Evolutionary conservation across 805 yeast species (phyloP).

Genomic region (Cyberlindnera xylosilytica): DNA sequence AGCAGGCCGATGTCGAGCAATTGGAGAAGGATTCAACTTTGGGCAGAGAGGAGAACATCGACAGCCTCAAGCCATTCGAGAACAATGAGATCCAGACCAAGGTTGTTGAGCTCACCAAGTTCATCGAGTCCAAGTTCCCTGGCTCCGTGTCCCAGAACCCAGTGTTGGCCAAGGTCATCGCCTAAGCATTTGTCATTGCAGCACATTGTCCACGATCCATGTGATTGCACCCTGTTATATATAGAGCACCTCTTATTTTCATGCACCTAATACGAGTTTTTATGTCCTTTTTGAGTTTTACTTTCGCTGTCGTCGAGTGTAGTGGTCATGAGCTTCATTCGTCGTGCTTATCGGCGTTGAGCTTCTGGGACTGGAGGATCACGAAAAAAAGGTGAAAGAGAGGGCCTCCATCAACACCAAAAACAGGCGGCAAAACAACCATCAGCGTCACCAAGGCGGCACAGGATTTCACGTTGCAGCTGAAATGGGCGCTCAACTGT

Average conservation of each 20-base stretch:
- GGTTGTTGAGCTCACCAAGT: conserved; percentile 69
- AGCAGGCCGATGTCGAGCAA: conserved; percentile 71
- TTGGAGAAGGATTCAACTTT: conserved; percentile 70
- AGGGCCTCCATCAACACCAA: neutral
- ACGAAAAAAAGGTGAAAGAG: neutral
- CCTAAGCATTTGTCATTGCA: conserved; percentile 8
- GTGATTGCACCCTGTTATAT: neutral
- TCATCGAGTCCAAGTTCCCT: conserved; percentile 59
- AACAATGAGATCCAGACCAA: conserved; percentile 59
- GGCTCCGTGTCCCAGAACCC: conserved; percentile 55
- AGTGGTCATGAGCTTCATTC: no score
- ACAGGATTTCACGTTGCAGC: neutral
- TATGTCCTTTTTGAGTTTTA: neutral
- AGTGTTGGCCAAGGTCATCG: conserved; percentile 33
- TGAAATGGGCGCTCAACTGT: conserved; percentile 81
- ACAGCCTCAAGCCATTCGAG: conserved; percentile 75
- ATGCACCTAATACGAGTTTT: neutral
- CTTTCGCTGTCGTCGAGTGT: no score
- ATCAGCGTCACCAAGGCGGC: neutral
- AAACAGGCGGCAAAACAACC: neutral
- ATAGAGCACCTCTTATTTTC: neutral
- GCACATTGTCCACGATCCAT: neutral
- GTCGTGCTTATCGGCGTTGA: neutral
- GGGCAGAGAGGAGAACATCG: conserved; percentile 83
- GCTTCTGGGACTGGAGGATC: neutral